Conservation (phyloP, 2,329 filamentous ascomycete species). For the Torrubiella hemipterigena region DNA sequence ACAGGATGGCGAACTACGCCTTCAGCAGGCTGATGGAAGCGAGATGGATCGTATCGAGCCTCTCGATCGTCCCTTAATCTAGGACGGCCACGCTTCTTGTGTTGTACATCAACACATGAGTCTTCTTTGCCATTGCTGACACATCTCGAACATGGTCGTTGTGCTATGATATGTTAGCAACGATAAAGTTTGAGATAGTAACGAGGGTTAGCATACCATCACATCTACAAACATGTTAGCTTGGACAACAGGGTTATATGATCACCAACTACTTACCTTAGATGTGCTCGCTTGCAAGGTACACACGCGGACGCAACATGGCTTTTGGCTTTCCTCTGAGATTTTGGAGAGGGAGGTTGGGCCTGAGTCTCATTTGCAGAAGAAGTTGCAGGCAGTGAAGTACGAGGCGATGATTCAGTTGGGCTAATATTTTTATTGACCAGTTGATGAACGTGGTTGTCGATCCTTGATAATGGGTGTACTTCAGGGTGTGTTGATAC, state of each 20-base stretch:
- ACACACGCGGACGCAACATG: conserved; percentile 79
- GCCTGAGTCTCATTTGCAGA: conserved; percentile 30
- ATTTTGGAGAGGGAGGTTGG: conserved; percentile 39
- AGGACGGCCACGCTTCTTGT: conserved; percentile 74
- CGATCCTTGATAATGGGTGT: no score
- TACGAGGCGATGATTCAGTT: no score
- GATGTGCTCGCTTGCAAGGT: conserved; percentile 74
- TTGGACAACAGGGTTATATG: conserved; percentile 4
- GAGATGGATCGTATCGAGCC: conserved; percentile 40
- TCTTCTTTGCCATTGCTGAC: conserved; percentile 70
- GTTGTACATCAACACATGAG: conserved; percentile 69
- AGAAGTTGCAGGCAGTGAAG: no score
- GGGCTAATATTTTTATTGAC: no score
- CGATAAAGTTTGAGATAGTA: background rate
- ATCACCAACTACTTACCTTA: conserved; percentile 36
- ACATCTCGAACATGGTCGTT: conserved; percentile 69
- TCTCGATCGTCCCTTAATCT: conserved; percentile 63
- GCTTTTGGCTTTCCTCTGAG: conserved; percentile 59
- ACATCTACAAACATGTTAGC: conserved; percentile 29
- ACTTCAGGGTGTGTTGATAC: no score
- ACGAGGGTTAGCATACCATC: conserved; percentile 41
- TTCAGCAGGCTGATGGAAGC: conserved; percentile 34
- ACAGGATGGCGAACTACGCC: no score
- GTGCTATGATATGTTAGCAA: conserved; percentile 38
- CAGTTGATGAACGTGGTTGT: conserved; percentile 1